Evolutionary conservation across 2,329 filamentous ascomycete genomes (phyloP).

Genomic region (Immersiporthe knoxdaviesiana): DNA sequence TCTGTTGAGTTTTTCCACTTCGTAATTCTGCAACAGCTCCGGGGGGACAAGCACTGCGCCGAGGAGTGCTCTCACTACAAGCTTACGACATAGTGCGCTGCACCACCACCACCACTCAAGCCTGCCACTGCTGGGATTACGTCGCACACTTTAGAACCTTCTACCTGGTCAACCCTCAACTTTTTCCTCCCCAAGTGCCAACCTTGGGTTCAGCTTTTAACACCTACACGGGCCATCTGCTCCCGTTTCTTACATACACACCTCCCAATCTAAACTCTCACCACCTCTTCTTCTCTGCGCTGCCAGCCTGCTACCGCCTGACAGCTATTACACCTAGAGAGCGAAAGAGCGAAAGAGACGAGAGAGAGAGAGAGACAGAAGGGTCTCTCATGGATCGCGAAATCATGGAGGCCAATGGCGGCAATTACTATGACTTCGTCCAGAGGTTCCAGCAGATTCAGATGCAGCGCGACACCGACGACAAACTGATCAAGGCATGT

Average conservation of each 20-base stretch:
- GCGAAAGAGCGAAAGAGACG: not conserved
- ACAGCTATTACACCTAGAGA: not conserved
- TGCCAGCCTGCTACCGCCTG: not conserved
- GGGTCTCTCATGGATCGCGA: not conserved
- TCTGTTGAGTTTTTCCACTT: not conserved
- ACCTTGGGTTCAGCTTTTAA: not conserved
- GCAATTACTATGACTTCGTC: slow-evolving; percentile 45
- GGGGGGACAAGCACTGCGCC: not conserved
- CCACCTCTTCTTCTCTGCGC: not conserved
- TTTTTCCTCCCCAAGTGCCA: not conserved
- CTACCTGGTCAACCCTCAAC: slow-evolving; percentile 7
- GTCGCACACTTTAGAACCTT: not conserved
- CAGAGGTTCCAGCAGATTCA: slow-evolving; percentile 51
- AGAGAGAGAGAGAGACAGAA: not conserved
- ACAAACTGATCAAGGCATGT: slow-evolving; percentile 53
- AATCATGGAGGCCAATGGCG: slow-evolving; percentile 30
- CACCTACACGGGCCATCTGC: not conserved
- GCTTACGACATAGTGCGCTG: not conserved
- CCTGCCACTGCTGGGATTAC: not conserved
- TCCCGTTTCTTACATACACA: too few species aligned
- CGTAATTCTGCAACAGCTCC: not conserved
- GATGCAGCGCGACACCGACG: slow-evolving; percentile 44
- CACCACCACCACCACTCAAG: not conserved
- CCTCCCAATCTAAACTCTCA: not conserved
- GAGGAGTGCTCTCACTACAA: not conserved